Base-by-base conservation (phyloP, 2,329 filamentous ascomycete genomes). In the Alternaria alternata region DNA sequence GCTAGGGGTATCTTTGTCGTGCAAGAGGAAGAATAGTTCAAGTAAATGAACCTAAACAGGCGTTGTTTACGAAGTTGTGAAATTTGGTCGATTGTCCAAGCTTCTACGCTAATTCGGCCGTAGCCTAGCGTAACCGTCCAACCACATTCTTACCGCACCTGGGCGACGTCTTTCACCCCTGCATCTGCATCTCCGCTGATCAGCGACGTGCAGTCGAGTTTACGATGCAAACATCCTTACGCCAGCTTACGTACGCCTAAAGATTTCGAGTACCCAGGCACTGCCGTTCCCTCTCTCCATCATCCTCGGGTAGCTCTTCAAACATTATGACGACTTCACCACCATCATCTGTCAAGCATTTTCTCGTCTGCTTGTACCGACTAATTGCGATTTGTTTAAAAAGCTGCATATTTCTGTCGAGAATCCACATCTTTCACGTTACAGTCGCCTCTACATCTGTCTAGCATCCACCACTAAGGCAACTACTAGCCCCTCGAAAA, bases 51-150 rank as follows among this genome's bases (percentile, higher is more conserved):
- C 61, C 67, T 51, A 68, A 69, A 66, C 65, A 66, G 61, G 51
- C 47, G 28, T 69, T 72, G 68, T 70, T 72, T 72, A 71, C 67
- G 61, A 59, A 57, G 65, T 66, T 62, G 59, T 69, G 66, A 70
- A 72, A 67, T 70, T 70, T 64, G 62, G 62, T 57, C 54, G 42
- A 48, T 56, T 53, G 43, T 53, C 58, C 54, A 42, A 60, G 64
- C 59, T 59, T 62, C 44, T 18, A 28, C 54, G 61, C 61, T 65
- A 68, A 49, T 24, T 36, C 55, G 43, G 28, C 30, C 32, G 22
- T 42, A 51, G 60, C 49, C 61, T 64, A 65, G 60, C 44, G 38
- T 57, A 54, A 51, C 62, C 62, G 62, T 52, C 43, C 48, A 42
- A 61, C 63, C 58, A 63, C 54, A 56, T 61, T 60, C 53, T 42